Percentiles rank a stretch among this genome's conserved stretches.
Conservation (phyloP, 139 green algal genomes). For the Axilococcus clingmanii region DNA sequence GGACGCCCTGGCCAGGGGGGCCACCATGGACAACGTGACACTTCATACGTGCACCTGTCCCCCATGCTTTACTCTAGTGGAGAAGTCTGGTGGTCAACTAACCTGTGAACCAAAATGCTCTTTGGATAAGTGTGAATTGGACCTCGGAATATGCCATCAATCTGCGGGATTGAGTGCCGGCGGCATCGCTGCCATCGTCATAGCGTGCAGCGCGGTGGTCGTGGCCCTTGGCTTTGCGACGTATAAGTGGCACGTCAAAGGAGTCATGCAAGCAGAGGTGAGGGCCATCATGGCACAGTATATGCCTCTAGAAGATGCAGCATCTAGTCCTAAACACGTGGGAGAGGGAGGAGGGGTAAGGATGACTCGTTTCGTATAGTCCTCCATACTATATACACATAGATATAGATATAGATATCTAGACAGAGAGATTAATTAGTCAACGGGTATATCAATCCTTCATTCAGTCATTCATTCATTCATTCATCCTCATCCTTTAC, state of each 20-base stretch:
- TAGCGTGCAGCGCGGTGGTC: conserved; percentile 19
- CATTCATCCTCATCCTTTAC: no score
- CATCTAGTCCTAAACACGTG: no score
- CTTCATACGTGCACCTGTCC: conserved; percentile 43
- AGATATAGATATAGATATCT: no score
- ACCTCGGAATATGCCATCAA: conserved; percentile 22
- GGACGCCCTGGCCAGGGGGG: conserved; percentile 15
- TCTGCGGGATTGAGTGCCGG: conserved; percentile 11
- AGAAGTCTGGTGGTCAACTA: conserved; percentile 9
- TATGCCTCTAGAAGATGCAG: conserved; percentile 54
- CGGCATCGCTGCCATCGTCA: conserved; percentile 28
- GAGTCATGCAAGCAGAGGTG: conserved; percentile 51
- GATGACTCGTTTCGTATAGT: no score
- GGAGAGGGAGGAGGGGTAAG: not conserved
- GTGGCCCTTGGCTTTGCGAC: conserved; percentile 26
- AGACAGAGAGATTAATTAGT: no score
- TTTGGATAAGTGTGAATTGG: conserved; percentile 38
- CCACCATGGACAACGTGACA: conserved; percentile 2
- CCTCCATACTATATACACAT: no score
- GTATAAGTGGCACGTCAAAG: conserved; percentile 32
- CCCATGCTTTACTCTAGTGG: conserved; percentile 36
- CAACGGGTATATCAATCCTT: no score
- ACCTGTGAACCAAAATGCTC: conserved; percentile 45
- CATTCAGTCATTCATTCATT: no score
- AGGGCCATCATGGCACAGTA: conserved; percentile 78